A percentile compares a stretch with the other conserved stretches of the same genome.
phyloP scores from a whole-genome alignment of 108 stramenopile genomes.

The Skeletonema potamos region DNA sequence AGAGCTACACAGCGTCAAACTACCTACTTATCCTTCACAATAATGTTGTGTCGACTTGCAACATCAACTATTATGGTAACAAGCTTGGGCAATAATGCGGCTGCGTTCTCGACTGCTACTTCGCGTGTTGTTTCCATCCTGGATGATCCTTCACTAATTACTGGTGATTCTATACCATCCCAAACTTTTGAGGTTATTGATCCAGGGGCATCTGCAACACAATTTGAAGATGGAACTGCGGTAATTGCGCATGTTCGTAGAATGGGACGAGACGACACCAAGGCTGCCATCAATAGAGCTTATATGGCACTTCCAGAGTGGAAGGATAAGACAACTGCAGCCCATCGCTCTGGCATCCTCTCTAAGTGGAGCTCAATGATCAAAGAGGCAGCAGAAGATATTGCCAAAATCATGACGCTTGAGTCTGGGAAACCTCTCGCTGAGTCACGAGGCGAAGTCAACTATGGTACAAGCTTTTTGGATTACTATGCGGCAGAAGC shows the following conservation, averaged over 20 bases:
- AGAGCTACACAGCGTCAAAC: too few species aligned
- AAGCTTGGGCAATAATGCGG: background rate
- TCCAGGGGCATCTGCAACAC: slow-evolving; percentile 27
- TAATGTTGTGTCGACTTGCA: background rate
- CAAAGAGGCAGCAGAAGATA: slow-evolving; percentile 37
- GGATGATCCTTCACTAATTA: slow-evolving; percentile 43
- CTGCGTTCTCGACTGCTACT: slow-evolving; percentile 15
- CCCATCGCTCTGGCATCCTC: slow-evolving; percentile 48
- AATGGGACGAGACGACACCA: slow-evolving; percentile 40
- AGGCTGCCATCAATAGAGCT: slow-evolving; percentile 46
- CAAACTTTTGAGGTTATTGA: slow-evolving; percentile 31
- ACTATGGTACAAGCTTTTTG: slow-evolving; percentile 81
- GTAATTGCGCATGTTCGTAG: slow-evolving; percentile 25
- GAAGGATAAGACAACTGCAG: slow-evolving; percentile 70
- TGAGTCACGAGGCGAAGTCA: slow-evolving; percentile 89
- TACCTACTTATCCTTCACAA: too few species aligned
- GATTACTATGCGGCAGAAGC: slow-evolving; percentile 91
- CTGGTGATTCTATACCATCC: background rate
- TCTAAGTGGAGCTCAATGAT: slow-evolving; percentile 64
- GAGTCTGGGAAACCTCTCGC: slow-evolving; percentile 95
- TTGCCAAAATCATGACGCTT: slow-evolving; percentile 74
- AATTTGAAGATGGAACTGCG: slow-evolving; percentile 37
- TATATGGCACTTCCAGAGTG: slow-evolving; percentile 43
- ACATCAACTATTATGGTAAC: background rate
- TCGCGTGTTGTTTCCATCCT: slow-evolving; percentile 11